Evolutionary conservation across 2,329 filamentous ascomycete species (phyloP), one percentile per base, ranked within the genome.

Genomic region (Thyridium curvatum): DNA sequence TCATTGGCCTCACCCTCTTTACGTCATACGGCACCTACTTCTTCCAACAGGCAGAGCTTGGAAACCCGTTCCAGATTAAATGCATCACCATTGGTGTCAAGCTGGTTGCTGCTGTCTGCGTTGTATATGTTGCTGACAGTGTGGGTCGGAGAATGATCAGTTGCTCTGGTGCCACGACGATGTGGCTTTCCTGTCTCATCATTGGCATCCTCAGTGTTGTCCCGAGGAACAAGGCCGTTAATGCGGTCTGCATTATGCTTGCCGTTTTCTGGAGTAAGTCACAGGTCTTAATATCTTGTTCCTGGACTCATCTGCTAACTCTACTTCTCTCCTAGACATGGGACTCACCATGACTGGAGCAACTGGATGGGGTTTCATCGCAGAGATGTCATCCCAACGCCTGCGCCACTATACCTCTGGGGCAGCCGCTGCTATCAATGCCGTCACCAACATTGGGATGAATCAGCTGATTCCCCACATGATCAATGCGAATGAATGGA

Each of bases 341-440:
- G 53, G 48, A 2, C 39, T 54, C 29, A 49, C 46, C 4, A 43
- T 47, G 31, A 55, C 51, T 34, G 50, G 47, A 3, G 51, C 51
- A 2, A 50, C 51, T 1, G 52, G 53, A 4, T 57, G 51, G 47
- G 52, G 52, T 1, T 56, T 54, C 35, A 51, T 54, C 28, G 54
- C 50, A 16, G 59, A 64, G 38, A 59, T 62, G 10, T 61, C 60
- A 0, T 56, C 60, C 0, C 56, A 59, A 12, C 52, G 58, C 4
- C 45, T 62, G 4, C 53, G 58, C 0, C 50, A 52, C 0, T 54
- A 53, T 13, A 60, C 58, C 0, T 52, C 58, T 7, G 54, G 55
- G 4, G 46, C 57, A 18, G 50, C 51, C 10, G 52, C 55, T 1
- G 55, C 56, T 1, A 47, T 48, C 3, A 51, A 43, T 17, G 49